These are phyloP conservation scores for Aspergillus olivimuriae DNA, from an alignment of 495 filamentous ascomycete species.

Conservation along the genomic window DNA sequence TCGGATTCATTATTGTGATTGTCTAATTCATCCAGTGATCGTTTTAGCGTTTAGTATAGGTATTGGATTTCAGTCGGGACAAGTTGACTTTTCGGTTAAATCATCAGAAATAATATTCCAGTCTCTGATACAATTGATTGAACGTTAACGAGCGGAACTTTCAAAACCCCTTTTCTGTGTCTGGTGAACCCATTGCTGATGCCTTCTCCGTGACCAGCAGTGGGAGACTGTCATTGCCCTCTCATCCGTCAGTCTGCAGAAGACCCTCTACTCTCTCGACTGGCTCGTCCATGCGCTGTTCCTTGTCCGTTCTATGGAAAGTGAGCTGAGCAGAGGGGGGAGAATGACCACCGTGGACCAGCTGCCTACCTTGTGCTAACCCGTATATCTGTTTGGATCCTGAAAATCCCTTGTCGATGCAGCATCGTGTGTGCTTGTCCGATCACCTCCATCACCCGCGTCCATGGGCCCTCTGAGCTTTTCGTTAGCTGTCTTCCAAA, in stretches of 20 bases:
- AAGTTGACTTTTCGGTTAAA: too few relatives aligned
- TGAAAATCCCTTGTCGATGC: background rate
- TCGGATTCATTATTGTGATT: too few relatives aligned
- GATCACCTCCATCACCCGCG: background rate
- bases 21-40: too few relatives aligned
- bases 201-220: too few relatives aligned
- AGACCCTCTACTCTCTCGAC: background rate
- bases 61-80: background rate
- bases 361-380: background rate
- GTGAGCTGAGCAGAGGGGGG: too few relatives aligned
- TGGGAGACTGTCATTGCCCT: too few relatives aligned
- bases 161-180: too few relatives aligned
- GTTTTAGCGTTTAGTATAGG: background rate
- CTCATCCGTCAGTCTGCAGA: too few relatives aligned
- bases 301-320: background rate
- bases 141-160: too few relatives aligned
- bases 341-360: background rate
- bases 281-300: background rate
- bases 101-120: too few relatives aligned
- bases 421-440: background rate
- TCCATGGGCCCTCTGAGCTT: slow-evolving; percentile 1
- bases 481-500: slow-evolving; percentile 1
- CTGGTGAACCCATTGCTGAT: too few relatives aligned
- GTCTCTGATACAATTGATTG: too few relatives aligned
- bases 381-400: background rate